Percentiles rank a stretch among this genome's conserved stretches.
These are phyloP conservation scores for Mucor indicus DNA, from an alignment of 371 early-diverging fungal species.

Conservation along the genomic window DNA sequence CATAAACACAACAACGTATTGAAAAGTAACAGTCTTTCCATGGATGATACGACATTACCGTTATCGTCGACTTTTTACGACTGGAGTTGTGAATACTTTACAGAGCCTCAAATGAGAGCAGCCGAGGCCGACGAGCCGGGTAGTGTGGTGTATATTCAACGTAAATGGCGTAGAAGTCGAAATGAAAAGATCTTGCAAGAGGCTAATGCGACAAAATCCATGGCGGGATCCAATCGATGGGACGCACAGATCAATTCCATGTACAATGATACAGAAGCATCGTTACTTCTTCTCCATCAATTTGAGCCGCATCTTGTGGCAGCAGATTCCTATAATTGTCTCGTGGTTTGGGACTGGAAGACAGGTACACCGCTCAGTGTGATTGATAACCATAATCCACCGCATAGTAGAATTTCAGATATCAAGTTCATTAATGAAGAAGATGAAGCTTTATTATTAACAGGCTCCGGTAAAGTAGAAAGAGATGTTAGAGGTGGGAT, in stretches of 20 bases:
- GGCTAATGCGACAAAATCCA: constrained; percentile 47
- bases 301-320: constrained; percentile 77
- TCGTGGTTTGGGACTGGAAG: constrained; percentile 77
- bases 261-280: constrained; percentile 59
- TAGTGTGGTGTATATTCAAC: constrained; percentile 73
- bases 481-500: not conserved
- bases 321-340: constrained; percentile 63
- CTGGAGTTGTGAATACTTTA: constrained; percentile 86
- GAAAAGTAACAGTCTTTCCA: not conserved
- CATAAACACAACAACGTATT: constrained; percentile 1
- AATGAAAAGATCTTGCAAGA: constrained; percentile 69
- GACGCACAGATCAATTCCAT: constrained; percentile 57
- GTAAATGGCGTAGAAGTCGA: constrained; percentile 73
- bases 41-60: constrained; percentile 34
- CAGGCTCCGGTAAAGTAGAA: constrained; percentile 64
- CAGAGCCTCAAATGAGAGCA: constrained; percentile 87
- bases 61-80: constrained; percentile 71
- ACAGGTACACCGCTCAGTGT: constrained; percentile 59
- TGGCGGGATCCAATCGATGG: constrained; percentile 57
- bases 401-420: constrained; percentile 68
- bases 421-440: constrained; percentile 90
- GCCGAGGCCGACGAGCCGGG: constrained; percentile 84
- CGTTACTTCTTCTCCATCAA: constrained; percentile 64
- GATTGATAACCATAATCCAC: constrained; percentile 68
- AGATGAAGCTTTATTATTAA: constrained; percentile 76